A percentile compares a stretch with the other conserved stretches of the same genome.
Conservation (phyloP, 805 yeast genomes). For the Vanderwaltozyma verrucispora region DNA sequence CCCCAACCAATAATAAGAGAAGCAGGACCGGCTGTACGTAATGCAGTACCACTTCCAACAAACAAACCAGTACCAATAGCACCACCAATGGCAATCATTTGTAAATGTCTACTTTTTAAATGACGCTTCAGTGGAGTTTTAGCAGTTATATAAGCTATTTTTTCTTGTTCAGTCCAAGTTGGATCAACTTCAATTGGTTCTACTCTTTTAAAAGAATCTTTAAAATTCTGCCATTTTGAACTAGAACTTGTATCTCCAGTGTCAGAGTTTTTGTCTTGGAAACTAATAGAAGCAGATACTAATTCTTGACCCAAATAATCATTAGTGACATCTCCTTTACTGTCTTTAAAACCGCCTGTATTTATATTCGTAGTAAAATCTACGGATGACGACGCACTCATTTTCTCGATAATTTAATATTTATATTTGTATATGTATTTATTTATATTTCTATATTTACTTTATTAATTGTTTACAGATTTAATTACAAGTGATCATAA, state of each 20-base stretch:
- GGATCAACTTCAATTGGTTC: conserved; percentile 28
- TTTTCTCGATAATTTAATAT: neutral
- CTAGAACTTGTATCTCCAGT: neutral
- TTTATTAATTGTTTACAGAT: too few relatives aligned
- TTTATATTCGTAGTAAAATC: neutral
- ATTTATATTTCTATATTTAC: too few relatives aligned
- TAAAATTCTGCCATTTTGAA: conserved; percentile 5
- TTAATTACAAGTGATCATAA: too few relatives aligned
- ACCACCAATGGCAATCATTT: conserved; percentile 64
- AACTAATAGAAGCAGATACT: conserved; percentile 1
- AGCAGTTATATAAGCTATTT: conserved; percentile 36
- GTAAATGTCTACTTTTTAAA: conserved; percentile 44
- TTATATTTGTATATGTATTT: neutral
- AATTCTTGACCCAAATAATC: neutral
- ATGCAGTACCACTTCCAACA: conserved; percentile 57
- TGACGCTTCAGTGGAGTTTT: conserved; percentile 47
- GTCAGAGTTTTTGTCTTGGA: neutral
- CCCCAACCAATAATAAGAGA: conserved; percentile 45
- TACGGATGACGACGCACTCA: conserved; percentile 1
- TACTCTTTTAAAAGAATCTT: conserved; percentile 7
- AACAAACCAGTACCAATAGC: conserved; percentile 69
- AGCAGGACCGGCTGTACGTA: conserved; percentile 60
- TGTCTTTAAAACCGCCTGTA: neutral
- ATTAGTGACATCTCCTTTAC: neutral
- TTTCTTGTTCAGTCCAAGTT: conserved; percentile 34